Conservation (phyloP, 2,329 filamentous ascomycete genomes). For the Epichloe sibirici region DNA sequence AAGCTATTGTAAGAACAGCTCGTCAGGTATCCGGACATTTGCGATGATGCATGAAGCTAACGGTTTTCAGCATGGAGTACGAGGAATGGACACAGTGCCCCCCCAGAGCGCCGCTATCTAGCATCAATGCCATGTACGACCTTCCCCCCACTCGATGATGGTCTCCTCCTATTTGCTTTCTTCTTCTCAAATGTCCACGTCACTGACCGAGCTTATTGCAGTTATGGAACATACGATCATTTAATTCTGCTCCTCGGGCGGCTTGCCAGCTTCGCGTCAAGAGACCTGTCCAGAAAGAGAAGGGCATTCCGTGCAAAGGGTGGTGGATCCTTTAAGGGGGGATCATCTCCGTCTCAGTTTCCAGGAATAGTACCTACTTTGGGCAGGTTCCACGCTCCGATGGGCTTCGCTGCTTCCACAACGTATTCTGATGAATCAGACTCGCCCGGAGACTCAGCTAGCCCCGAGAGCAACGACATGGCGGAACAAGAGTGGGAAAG, state of each 20-base stretch:
- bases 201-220: conserved; percentile 16
- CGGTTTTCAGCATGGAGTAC: conserved; percentile 55
- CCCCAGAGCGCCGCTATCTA: conserved; percentile 69
- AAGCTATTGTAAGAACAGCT: conserved; percentile 51
- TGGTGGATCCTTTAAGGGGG: conserved; percentile 15
- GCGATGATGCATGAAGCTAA: conserved; percentile 10
- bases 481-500: conserved; percentile 68
- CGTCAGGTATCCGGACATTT: neutral
- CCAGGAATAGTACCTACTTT: conserved; percentile 43
- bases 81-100: conserved; percentile 76
- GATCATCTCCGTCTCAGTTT: conserved; percentile 31
- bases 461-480: conserved; percentile 52
- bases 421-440: conserved; percentile 31
- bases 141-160: neutral
- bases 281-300: conserved; percentile 68
- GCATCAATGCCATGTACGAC: conserved; percentile 57
- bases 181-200: conserved; percentile 9
- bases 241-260: conserved; percentile 71
- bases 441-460: conserved; percentile 39
- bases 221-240: conserved; percentile 85
- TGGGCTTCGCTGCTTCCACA: conserved; percentile 41
- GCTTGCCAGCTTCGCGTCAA: conserved; percentile 63
- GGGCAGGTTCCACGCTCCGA: conserved; percentile 36
- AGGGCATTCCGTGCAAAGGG: conserved; percentile 34
- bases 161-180: neutral